Evolutionary conservation across 1,284 basidiomycete species (phyloP), one percentile per base, ranked within the genome.

Genomic region (Cerioporus squamosus): DNA sequence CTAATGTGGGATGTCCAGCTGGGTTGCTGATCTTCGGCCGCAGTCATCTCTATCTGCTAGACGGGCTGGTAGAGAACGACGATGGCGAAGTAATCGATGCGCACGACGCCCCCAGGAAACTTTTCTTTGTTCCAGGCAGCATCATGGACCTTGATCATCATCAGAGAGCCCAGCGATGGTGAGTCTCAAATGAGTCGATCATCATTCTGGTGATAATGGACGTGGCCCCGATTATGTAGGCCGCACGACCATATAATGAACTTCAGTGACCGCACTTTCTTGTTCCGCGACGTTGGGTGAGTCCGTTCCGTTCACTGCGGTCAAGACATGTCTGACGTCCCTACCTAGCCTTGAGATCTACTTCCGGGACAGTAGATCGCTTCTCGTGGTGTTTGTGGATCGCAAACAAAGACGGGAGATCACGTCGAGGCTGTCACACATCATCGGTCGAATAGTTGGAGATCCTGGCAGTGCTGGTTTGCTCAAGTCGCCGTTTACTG

Each of bases 41-140:
- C 51, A 88, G 85, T 4, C 92, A 95, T 68, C 74, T 98, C 7
- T 98, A 98, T 68, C 90, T 98, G 78, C 78, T 98, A 15, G 95
- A 98, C 68, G 95, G 95, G 6, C 79, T 97, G n/a, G 90, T 97
- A 15, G 92, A 97, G 72, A 90, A 88, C 52, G 85, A 90, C 9
- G 86, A 89, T 44, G 95, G 94, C 0, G 95, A 97, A 71, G 86
- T 98, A 38, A 89, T 97, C 49, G 93, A 95, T 66, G 93, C 92
- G 1, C 85, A 85, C 63, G 93, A 97, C 66, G 94, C 94, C 2
- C 93, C 94, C 0, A 85, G 86, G 62, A 86, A 89, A 50, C 78
- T 97, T 42, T 86, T 95, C 66, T 91, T 93, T 57, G 89, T 96
- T 43, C 88, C 94, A 12, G 93, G 92, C 33, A 95, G 92, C 59